Evolutionary conservation across 805 yeast genomes (phyloP), one percentile per base, ranked within the genome.

Genomic region (Dipodascus geniculatus): DNA sequence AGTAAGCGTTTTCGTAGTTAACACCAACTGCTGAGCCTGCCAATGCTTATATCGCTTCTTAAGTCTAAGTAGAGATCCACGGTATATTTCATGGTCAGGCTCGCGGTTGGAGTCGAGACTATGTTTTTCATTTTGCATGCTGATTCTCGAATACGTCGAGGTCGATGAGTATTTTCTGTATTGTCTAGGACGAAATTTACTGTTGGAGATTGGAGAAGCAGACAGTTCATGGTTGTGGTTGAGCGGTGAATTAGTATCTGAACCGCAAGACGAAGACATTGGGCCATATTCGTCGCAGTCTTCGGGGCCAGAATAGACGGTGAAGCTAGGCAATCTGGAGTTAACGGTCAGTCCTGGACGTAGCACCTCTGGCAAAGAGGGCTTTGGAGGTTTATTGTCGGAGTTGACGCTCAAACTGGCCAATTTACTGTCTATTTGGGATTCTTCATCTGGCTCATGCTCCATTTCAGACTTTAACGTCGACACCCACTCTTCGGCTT

Each of bases 21-120:
- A 61, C 1, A 74, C 68, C 14, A 76, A 65, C 58, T 71, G 74
- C 57, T 71, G 70, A 53, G 63, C 62, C 51, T 68, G 71, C 81
- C 82, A 78, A 57, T 76, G 79, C 58, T 71, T 74, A 60, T 71
- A 72, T 11, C 74, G 61, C 51, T 71, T 72, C 53, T 68, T 68
- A 22, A 75, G 67, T 11, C 77, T 61, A 42, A 68, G 58, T 14
- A 77, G 57, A 49, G 68, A 61, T 0, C 82, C 82, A 53, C 69
- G 62, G 35, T 71, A 73, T 16, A 78, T 68, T 47, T 74, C 76
- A 4, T 67, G 63, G 2, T 54, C 55, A 22, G 53, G 35, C n/a
- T 48, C 6, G 31, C 35, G 19, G 20, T 44, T 57, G 52, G 51
- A 35, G 44, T 51, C 54, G 49, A 22, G 53, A 55, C 49, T 51